Conservation (phyloP, 768 basidiomycete species). For the Podaxis carcinomalis region DNA sequence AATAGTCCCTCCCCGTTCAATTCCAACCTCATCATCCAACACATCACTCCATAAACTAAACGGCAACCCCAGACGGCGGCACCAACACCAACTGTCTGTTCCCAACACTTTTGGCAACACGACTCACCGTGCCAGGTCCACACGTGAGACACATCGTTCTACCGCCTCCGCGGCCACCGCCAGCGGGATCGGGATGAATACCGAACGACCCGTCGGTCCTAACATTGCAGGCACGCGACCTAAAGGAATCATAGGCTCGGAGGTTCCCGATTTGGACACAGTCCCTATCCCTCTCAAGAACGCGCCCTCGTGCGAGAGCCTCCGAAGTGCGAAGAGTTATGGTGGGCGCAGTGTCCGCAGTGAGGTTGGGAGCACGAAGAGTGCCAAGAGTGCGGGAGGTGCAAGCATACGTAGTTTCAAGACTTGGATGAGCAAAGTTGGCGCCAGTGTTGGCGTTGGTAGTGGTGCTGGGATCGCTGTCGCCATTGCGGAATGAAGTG, state of each 20-base stretch:
- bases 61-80: background rate
- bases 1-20: background rate
- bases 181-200: background rate
- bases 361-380: conserved; percentile 35
- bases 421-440: conserved; percentile 35
- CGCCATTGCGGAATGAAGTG: conserved; percentile 11
- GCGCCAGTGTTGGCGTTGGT: background rate
- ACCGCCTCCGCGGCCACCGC: background rate
- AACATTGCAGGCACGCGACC: conserved; percentile 7
- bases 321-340: conserved; percentile 35
- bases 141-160: background rate
- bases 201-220: conserved; percentile 2
- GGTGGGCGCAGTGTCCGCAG: conserved; percentile 41
- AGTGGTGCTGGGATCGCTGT: background rate
- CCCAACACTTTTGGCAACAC: background rate
- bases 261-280: background rate
- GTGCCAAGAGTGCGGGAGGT: conserved; percentile 22
- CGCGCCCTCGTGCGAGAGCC: conserved; percentile 43
- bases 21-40: conserved; percentile 11
- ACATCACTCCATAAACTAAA: conserved; percentile 7
- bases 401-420: conserved; percentile 32
- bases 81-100: background rate
- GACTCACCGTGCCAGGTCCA: background rate
- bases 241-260: conserved; percentile 5
- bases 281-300: conserved; percentile 11